phyloP scores from a whole-genome alignment of 371 early-diverging fungal genomes.

The Parasitella parasitica region DNA sequence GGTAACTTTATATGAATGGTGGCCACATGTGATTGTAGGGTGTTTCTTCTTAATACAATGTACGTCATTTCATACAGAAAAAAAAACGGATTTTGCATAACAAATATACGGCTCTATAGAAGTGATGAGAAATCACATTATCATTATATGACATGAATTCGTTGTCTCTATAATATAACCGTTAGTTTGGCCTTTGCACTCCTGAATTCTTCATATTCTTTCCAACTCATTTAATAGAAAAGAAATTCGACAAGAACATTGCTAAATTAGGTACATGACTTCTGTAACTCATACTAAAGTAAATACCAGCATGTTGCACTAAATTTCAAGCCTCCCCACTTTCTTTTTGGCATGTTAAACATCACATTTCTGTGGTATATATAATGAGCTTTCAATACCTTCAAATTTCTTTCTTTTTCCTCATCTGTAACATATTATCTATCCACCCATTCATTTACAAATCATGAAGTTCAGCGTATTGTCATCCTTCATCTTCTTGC shows the following conservation, averaged over 20 bases:
- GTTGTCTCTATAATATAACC: not conserved
- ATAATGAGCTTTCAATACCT: not conserved
- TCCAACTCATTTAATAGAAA: not conserved
- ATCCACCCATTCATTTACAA: not conserved
- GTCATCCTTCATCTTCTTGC: not conserved
- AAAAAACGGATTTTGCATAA: not conserved
- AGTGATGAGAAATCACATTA: not conserved
- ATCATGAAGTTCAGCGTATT: not conserved
- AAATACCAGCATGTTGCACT: not conserved
- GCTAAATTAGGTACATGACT: not conserved
- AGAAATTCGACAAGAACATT: not conserved
- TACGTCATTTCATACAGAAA: not conserved
- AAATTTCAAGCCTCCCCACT: not conserved
- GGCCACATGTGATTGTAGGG: not conserved
- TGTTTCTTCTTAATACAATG: no score
- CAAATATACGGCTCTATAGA: no score
- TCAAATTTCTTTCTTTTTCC: not conserved
- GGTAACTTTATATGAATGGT: not conserved
- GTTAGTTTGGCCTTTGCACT: not conserved
- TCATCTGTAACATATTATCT: not conserved
- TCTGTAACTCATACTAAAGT: not conserved
- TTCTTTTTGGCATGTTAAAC: not conserved
- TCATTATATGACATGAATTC: not conserved
- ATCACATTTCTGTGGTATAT: not conserved
- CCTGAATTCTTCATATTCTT: not conserved